These are phyloP conservation scores for Russula foetens DNA, from an alignment of 768 basidiomycete genomes.

Conservation along the genomic window DNA sequence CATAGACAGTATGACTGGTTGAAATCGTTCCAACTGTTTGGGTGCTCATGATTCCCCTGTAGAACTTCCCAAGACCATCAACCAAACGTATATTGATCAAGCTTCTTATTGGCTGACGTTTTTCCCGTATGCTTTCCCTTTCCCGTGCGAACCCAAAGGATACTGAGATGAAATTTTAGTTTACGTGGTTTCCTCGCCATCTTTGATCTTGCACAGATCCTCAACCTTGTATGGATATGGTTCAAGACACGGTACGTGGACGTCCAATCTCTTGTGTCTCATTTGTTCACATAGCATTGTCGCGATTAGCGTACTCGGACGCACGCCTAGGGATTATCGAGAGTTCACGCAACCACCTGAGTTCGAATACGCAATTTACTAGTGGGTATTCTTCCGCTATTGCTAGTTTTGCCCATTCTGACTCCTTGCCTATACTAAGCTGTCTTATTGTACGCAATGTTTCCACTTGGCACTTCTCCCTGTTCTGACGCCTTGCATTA, in stretches of 20 bases:
- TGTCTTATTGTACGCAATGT: slow-evolving; percentile 46
- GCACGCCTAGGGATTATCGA: slow-evolving; percentile 83
- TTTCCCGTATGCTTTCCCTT: slow-evolving; percentile 63
- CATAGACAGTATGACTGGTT: slow-evolving; percentile 32
- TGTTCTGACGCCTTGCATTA: slow-evolving; percentile 25
- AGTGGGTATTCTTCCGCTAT: slow-evolving; percentile 39
- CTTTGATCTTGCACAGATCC: slow-evolving; percentile 92
- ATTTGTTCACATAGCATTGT: slow-evolving; percentile 4
- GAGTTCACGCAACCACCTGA: slow-evolving; percentile 87
- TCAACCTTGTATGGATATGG: slow-evolving; percentile 83
- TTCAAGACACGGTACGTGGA: slow-evolving; percentile 68
- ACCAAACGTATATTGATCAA: slow-evolving; percentile 86
- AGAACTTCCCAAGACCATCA: slow-evolving; percentile 68
- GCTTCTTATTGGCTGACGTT: slow-evolving; percentile 89
- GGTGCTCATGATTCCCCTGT: not conserved
- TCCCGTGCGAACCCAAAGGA: not conserved
- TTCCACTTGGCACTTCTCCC: slow-evolving; percentile 4
- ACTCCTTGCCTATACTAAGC: slow-evolving; percentile 25
- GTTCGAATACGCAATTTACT: slow-evolving; percentile 84
- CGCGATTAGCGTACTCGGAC: slow-evolving; percentile 57
- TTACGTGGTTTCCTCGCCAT: slow-evolving; percentile 90
- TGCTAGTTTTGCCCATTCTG: not conserved
- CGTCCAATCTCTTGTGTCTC: not conserved
- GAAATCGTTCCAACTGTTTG: not conserved
- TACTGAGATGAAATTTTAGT: slow-evolving; percentile 30